Evolutionary conservation across 495 filamentous ascomycete genomes (phyloP).

Genomic region (Antarctomyces pellizariae): DNA sequence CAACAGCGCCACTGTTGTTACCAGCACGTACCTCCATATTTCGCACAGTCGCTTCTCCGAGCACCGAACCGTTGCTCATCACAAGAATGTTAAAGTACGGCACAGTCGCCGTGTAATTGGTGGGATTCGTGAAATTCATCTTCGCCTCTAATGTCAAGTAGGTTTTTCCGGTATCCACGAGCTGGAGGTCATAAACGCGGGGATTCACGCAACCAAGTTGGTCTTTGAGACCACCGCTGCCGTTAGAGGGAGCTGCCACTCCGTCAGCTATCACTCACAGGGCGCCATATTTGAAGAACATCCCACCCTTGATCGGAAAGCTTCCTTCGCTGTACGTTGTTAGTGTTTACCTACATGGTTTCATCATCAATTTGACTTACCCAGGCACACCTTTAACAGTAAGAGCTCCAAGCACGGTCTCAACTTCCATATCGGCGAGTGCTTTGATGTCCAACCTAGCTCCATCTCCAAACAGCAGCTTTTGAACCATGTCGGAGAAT

Average conservation of each 20-base stretch:
- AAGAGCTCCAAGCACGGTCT: slow-evolving; percentile 57
- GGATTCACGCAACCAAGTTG: slow-evolving; percentile 28
- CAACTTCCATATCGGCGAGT: slow-evolving; percentile 59
- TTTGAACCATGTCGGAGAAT: slow-evolving; percentile 50
- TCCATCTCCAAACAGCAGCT: slow-evolving; percentile 45
- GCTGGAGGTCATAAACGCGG: slow-evolving; percentile 33
- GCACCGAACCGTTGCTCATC: slow-evolving; percentile 40
- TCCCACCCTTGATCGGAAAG: no score
- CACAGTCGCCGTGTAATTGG: slow-evolving; percentile 53
- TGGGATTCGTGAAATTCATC: slow-evolving; percentile 77
- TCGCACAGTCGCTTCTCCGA: slow-evolving; percentile 47
- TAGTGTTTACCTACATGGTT: no score
- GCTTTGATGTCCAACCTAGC: slow-evolving; percentile 44
- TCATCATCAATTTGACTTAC: no score
- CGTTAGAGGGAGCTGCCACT: slow-evolving; percentile 12
- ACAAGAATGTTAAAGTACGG: slow-evolving; percentile 60
- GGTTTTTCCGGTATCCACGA: slow-evolving; percentile 42
- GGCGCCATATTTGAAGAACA: no score
- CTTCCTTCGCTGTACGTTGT: no score
- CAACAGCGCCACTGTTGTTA: slow-evolving; percentile 41
- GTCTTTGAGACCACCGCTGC: slow-evolving; percentile 15
- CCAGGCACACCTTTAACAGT: slow-evolving; percentile 62
- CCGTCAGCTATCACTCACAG: no score
- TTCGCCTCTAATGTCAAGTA: slow-evolving; percentile 41
- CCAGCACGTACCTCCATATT: slow-evolving; percentile 39